Base-by-base conservation (phyloP, 148 eudicot species). In the Rhododendron vialii region DNA sequence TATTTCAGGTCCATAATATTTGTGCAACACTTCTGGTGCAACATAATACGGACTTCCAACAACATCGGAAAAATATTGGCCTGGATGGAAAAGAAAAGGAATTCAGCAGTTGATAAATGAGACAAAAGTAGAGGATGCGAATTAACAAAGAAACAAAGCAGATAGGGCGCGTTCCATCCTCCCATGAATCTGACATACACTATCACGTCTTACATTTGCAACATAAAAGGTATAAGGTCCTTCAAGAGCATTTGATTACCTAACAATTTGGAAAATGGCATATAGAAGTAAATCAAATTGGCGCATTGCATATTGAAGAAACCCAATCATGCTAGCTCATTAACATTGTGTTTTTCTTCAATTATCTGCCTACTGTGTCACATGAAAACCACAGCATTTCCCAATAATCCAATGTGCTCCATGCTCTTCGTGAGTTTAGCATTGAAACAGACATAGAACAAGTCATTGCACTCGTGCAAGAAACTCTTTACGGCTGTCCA, bases 21-120 rank as follows among this genome's bases (percentile, higher is more conserved):
- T 94, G 84, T 93, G 94, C 81, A 94, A 84, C 43, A 94, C 97
- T 87, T 94, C 97, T 33, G 95, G 97, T 78, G 97, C 97, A 84
- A 94, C 95, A 90, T 94, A 93, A 83, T 94, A 94, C 30, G 95
- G 97, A 83, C 97, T 94, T 77, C 97, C 97, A 89, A 94, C 97
- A 63, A 93, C 97, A 87, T 94, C 95, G 53, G 92, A 81, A 67
- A 92, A 91, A 87, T 93, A 91, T 89, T 94, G 97, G 41, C 94
- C 95, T 94, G 92, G 77, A 78, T 78, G 28, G 82, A 50, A 38
- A 47, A 53, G 59, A 82, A 82, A 43, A 43, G 35, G 69, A 15
- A 69, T 83, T 61, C 48, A 87, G 28, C 43, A 28, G 24, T 80
- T 63, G 18, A 45, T 74, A 55, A 61, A 22, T 77, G 65, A 55